Evolutionary conservation across 441 rosid genomes (phyloP).

Genomic region (Gossypium schwendimanii): DNA sequence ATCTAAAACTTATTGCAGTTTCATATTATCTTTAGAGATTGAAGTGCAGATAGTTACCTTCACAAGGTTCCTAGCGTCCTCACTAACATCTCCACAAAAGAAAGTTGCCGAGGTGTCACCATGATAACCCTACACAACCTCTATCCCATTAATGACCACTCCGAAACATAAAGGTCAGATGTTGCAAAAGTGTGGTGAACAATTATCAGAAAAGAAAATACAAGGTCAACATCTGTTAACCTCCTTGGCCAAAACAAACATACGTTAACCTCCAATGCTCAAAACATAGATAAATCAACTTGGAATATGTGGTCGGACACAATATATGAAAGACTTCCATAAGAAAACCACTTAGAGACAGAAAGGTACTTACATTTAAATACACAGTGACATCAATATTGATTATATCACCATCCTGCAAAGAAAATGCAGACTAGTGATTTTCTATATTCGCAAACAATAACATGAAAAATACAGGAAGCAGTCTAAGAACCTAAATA

Average conservation of each 20-base stretch:
- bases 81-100: conserved; percentile 79
- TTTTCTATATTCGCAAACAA: neutral
- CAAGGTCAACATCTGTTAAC: neutral
- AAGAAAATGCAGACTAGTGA: conserved; percentile 1
- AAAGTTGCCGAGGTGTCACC: conserved; percentile 92
- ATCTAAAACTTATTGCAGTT: neutral
- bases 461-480: neutral
- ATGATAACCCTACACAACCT: conserved; percentile 61
- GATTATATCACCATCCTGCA: conserved; percentile 90
- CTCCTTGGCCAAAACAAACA: neutral
- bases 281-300: neutral
- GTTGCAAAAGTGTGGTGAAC: conserved; percentile 3
- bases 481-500: conserved; percentile 9
- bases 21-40: neutral
- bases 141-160: neutral
- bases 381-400: conserved; percentile 87
- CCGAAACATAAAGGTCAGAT: neutral
- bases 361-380: conserved; percentile 49
- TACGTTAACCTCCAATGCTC: neutral
- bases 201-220: neutral
- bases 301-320: neutral
- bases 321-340: neutral
- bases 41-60: conserved; percentile 38
- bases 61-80: conserved; percentile 67
- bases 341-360: neutral